Evolutionary conservation across 2,329 filamentous ascomycete genomes (phyloP).

Genomic region (Claviceps paspali): DNA sequence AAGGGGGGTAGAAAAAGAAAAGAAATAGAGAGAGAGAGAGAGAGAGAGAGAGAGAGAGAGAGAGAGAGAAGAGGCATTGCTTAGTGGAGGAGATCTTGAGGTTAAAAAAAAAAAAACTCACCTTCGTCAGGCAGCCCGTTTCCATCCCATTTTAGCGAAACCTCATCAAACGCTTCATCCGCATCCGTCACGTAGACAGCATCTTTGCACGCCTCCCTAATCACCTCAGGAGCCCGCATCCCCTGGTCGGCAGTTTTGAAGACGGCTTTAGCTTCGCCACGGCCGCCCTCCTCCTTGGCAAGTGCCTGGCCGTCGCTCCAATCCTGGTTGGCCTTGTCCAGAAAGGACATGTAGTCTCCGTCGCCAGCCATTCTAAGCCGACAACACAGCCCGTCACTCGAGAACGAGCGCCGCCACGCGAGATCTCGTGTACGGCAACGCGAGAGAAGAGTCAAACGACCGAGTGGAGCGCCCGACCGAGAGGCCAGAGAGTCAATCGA

Average conservation of each 20-base stretch:
- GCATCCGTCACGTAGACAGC: slow-evolving; percentile 65
- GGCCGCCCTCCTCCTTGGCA: slow-evolving; percentile 8
- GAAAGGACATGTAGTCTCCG: slow-evolving; percentile 69
- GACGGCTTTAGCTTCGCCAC: slow-evolving; percentile 12
- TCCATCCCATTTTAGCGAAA: slow-evolving; percentile 47
- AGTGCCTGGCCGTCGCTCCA: slow-evolving; percentile 34
- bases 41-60: too few relatives aligned
- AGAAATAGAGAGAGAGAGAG: slow-evolving; percentile 8
- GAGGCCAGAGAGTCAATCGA: too few relatives aligned
- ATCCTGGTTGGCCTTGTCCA: slow-evolving; percentile 75
- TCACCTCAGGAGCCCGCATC: slow-evolving; percentile 42
- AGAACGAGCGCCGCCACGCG: slow-evolving; percentile 6
- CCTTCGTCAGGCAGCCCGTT: slow-evolving; percentile 45
- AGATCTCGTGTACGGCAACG: slow-evolving; percentile 4
- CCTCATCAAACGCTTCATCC: slow-evolving; percentile 72
- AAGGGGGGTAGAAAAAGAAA: slow-evolving; percentile 4
- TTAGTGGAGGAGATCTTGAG: too few relatives aligned
- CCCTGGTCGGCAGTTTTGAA: slow-evolving; percentile 39
- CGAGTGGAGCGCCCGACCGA: too few relatives aligned
- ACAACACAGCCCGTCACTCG: not conserved
- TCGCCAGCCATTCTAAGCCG: slow-evolving; percentile 50
- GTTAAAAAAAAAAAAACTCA: slow-evolving; percentile 22
- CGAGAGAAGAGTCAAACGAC: too few relatives aligned
- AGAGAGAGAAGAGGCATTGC: too few relatives aligned
- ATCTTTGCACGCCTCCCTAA: slow-evolving; percentile 34